Evolutionary conservation across 164 flowering plant species (phyloP), one percentile per base, ranked within the genome.

Genomic region (Houttuynia cordata): DNA sequence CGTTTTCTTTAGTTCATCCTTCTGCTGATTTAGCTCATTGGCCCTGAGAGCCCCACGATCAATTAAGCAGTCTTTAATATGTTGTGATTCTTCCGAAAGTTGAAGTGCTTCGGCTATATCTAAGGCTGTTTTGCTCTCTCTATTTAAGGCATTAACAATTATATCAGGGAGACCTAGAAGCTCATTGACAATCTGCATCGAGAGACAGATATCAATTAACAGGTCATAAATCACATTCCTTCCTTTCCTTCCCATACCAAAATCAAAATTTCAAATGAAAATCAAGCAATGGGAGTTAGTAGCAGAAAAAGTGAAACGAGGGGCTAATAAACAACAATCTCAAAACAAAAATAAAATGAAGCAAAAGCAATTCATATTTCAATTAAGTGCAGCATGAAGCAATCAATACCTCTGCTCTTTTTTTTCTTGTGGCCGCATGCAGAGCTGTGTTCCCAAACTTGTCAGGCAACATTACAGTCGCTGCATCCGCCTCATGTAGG

Each of bases 381-480:
- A 30, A 30, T 30, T 45, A 3, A 45, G 12, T 45, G 49, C 14
- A 45, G 12, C 14, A 45, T 12, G 17, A 10, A 45, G 3, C 17
- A 45, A 45, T 17, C 13, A 45, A 45, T 10, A 86, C 96, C 91
- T 84, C 93, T n/a, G 68, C 84, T 34, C 93, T 65, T 74, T 89
- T 89, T 73, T 89, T 89, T 73, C 96, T 79, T 47, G 94, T 83
- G 55, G 96, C 96, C 3, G 86, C 83, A 67, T 88, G 93, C 58
- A 88, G 79, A 21, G 89, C 92, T 0, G 91, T 86, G 78, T 81
- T 80, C 40, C 94, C 93, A 65, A 72, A 72, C 71, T 75, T 86
- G 68, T 89, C 96, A 0, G 94, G 89, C 23, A 86, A 86, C 94
- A 89, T 89, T 42, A 84, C 93, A 62, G 85, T 86, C 53, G 96